phyloP scores from a whole-genome alignment of 345 rosid species.

The Garcia nutans region DNA sequence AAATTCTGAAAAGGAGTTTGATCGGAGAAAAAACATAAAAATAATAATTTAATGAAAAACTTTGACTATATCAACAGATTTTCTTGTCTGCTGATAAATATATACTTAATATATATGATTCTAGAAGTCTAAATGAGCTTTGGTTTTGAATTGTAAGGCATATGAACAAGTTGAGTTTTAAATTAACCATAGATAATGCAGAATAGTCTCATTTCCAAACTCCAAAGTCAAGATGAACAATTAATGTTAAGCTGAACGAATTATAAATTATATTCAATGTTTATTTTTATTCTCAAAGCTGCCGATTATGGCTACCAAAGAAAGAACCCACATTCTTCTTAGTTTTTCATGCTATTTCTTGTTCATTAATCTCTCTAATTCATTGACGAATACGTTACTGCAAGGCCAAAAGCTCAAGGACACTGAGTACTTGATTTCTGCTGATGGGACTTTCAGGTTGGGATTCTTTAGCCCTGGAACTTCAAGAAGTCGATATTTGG shows the following conservation, averaged over 20 bases:
- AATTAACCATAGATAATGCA: no score
- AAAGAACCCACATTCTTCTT: neutral
- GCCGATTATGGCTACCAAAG: neutral
- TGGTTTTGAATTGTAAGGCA: no score
- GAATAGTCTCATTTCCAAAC: neutral
- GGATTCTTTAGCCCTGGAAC: neutral
- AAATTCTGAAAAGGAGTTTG: no score
- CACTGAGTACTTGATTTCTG: constrained; percentile 11
- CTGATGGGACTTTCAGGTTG: constrained; percentile 7
- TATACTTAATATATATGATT: no score
- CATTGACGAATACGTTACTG: constrained; percentile 8
- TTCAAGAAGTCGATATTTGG: constrained; percentile 24
- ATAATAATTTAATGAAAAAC: no score
- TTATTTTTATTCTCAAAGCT: neutral
- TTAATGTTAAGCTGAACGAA: neutral
- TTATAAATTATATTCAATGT: neutral
- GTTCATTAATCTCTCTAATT: constrained; percentile 3
- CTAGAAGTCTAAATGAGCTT: no score
- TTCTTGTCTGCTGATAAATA: no score
- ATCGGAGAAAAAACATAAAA: no score
- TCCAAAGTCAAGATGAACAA: neutral
- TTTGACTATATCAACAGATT: no score
- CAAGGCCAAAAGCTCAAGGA: constrained; percentile 18
- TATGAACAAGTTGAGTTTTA: no score
- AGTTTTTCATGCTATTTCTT: neutral